phyloP scores from a whole-genome alignment of 228 moss, liverwort and hornwort genomes.

The Sphagnum magellanicum region DNA sequence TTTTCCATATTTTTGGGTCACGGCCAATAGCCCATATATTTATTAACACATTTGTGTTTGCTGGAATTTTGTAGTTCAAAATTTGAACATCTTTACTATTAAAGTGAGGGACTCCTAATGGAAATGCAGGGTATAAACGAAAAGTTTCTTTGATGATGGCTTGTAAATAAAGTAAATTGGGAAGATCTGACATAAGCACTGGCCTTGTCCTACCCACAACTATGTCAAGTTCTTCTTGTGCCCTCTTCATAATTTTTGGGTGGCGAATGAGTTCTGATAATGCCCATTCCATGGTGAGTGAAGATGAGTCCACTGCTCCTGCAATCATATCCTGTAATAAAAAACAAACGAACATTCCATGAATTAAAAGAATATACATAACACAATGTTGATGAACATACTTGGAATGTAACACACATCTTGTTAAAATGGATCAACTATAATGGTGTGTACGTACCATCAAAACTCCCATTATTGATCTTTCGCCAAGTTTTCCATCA shows the following conservation, averaged over 20 bases:
- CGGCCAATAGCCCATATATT: conserved; percentile 32
- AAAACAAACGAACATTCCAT: too few relatives aligned
- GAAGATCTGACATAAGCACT: conserved; percentile 20
- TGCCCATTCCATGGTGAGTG: conserved; percentile 21
- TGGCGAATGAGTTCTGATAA: conserved; percentile 22
- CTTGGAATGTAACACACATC: too few relatives aligned
- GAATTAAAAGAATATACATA: too few relatives aligned
- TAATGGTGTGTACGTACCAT: too few relatives aligned
- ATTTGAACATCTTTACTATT: too few relatives aligned
- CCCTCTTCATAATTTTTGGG: too few relatives aligned
- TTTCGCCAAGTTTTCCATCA: too few relatives aligned
- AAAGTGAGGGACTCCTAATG: too few relatives aligned
- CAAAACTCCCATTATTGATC: too few relatives aligned
- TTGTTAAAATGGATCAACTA: too few relatives aligned
- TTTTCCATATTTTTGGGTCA: conserved; percentile 17
- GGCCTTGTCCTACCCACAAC: conserved; percentile 19
- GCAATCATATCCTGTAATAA: conserved; percentile 27
- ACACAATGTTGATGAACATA: too few relatives aligned
- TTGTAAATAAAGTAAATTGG: conserved; percentile 10
- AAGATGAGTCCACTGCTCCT: conserved; percentile 22
- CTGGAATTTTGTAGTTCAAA: conserved; percentile 22
- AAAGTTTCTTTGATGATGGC: conserved; percentile 24
- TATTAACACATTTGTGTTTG: conserved; percentile 19
- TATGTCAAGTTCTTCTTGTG: conserved; percentile 30
- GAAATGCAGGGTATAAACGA: conserved; percentile 18